Evolutionary conservation across 352 stramenopile genomes (phyloP).

Genomic region (Globisporangium alternatum): DNA sequence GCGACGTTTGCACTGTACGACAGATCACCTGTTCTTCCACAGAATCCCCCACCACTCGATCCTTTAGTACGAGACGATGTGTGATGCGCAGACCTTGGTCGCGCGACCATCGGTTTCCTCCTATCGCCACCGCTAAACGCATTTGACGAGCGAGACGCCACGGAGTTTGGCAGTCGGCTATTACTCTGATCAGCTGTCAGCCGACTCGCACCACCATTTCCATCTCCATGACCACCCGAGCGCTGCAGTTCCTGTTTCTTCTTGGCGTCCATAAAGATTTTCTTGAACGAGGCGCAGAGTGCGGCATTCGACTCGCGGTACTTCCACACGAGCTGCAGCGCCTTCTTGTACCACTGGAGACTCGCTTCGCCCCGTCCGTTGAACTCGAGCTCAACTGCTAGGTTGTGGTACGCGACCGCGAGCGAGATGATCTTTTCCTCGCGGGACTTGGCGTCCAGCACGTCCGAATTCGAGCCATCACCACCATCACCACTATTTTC

Average conservation of each 20-base stretch:
- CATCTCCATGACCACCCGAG: slow-evolving; percentile 6
- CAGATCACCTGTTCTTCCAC: slow-evolving; percentile 21
- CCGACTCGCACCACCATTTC: not conserved
- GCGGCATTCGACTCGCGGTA: slow-evolving; percentile 60
- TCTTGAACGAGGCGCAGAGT: slow-evolving; percentile 67
- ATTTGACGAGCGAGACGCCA: slow-evolving; percentile 2
- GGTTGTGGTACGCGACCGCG: slow-evolving; percentile 78
- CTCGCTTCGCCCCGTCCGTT: slow-evolving; percentile 65
- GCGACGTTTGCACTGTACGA: slow-evolving; percentile 64
- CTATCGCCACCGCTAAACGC: slow-evolving; percentile 4
- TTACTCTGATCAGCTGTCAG: not conserved
- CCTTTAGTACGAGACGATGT: slow-evolving; percentile 11
- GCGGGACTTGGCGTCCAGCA: slow-evolving; percentile 50
- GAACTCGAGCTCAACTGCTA: slow-evolving; percentile 78
- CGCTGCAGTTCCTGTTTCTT: slow-evolving; percentile 39
- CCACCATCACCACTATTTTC: not conserved
- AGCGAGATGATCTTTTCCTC: slow-evolving; percentile 80
- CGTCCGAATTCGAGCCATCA: slow-evolving; percentile 15
- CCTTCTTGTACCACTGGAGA: slow-evolving; percentile 85
- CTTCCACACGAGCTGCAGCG: slow-evolving; percentile 60
- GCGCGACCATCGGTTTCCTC: slow-evolving; percentile 5
- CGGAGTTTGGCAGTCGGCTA: not conserved
- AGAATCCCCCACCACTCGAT: not conserved
- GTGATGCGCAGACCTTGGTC: slow-evolving; percentile 42
- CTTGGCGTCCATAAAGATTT: slow-evolving; percentile 71